Percentiles rank a stretch among this genome's conserved stretches.
Conservation (phyloP, 164 flowering plant species). For the Tetrastigma voinierianum region DNA sequence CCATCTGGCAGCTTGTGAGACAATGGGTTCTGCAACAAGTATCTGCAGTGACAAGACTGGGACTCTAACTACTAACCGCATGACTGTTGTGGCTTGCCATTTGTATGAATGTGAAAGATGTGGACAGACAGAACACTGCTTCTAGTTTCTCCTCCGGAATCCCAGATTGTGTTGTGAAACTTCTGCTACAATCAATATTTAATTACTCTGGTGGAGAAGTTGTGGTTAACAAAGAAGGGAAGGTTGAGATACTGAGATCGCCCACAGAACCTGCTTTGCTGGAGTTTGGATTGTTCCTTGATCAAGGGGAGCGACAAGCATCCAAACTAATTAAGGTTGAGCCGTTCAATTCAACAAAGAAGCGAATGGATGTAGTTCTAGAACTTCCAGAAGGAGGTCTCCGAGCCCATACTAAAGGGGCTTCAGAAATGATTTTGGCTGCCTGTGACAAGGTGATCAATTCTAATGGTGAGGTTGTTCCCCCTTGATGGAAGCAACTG, state of each 20-base stretch:
- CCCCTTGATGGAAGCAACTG: slow-evolving; percentile 53
- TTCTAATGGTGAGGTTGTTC: slow-evolving; percentile 57
- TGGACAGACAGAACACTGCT: slow-evolving; percentile 19
- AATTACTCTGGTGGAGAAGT: slow-evolving; percentile 78
- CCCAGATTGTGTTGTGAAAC: slow-evolving; percentile 43
- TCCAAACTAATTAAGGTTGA: slow-evolving; percentile 60
- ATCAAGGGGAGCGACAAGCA: slow-evolving; percentile 46
- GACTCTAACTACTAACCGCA: slow-evolving; percentile 73
- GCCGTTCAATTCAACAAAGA: slow-evolving; percentile 81
- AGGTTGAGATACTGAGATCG: slow-evolving; percentile 59
- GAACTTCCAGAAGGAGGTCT: slow-evolving; percentile 63
- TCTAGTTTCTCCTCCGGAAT: slow-evolving; percentile 37
- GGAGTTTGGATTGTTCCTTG: slow-evolving; percentile 68
- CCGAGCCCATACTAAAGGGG: slow-evolving; percentile 72
- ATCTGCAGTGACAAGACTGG: slow-evolving; percentile 89
- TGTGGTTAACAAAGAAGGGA: slow-evolving; percentile 49
- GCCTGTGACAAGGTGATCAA: slow-evolving; percentile 64
- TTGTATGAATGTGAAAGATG: slow-evolving; percentile 51
- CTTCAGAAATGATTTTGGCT: slow-evolving; percentile 77
- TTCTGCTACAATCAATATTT: slow-evolving; percentile 61
- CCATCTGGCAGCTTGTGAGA: slow-evolving; percentile 79
- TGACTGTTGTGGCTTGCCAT: slow-evolving; percentile 87
- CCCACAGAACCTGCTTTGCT: slow-evolving; percentile 72
- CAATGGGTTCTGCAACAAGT: slow-evolving; percentile 79
- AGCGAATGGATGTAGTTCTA: slow-evolving; percentile 70